Base-by-base conservation (phyloP, 2,329 filamentous ascomycete genomes). In the Pseudopyricularia javanii region DNA sequence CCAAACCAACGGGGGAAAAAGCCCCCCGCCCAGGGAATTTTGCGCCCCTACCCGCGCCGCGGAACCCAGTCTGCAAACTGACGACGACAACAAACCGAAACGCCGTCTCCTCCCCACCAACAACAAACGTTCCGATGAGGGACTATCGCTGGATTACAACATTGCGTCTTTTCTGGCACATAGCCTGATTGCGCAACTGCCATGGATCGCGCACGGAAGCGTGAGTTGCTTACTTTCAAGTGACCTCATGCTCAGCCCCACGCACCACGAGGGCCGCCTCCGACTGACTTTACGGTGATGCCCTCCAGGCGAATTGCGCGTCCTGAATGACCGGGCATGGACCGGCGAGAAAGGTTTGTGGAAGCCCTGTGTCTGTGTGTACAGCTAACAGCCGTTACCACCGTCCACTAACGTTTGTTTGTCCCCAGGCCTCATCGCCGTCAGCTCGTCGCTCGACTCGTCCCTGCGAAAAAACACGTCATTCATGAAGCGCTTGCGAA, bases 391-490 rank as follows among this genome's bases (percentile, higher is more conserved):
- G 58, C 32, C 49, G n/a, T n/a, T 56, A 54, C 54, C 33, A 51
- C 35, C 30, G 52, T 50, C 48, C 45, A 28, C 50, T 15, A 49
- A 32, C 14, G 20, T 49, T 47, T n/a, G n/a, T n/a, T n/a, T n/a
- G n/a, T 33, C 59, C 22, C 15, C 50, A 94, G 90, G 88, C 73
- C 72, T 94, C 57, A 89, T 94, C 63, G 70, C 80, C 52, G 83
- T 93, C 60, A 83, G 81, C 67, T 79, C 80, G 64, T 86, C 87
- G 30, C 84, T 97, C 63, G 91, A 97, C 69, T 95, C 91, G 51
- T 93, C 91, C 51, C 77, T 97, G 68, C 96, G 95, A 73, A 97
- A 96, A 75, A 97, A 97, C 63, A 97, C 91, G 4, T 90, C 91
- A 59, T 96, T 97, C 68, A 97, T 97, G 65, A 96, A 95, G 71